Conservation (phyloP, 352 stramenopile species). For the Blastocystis sp. region DNA sequence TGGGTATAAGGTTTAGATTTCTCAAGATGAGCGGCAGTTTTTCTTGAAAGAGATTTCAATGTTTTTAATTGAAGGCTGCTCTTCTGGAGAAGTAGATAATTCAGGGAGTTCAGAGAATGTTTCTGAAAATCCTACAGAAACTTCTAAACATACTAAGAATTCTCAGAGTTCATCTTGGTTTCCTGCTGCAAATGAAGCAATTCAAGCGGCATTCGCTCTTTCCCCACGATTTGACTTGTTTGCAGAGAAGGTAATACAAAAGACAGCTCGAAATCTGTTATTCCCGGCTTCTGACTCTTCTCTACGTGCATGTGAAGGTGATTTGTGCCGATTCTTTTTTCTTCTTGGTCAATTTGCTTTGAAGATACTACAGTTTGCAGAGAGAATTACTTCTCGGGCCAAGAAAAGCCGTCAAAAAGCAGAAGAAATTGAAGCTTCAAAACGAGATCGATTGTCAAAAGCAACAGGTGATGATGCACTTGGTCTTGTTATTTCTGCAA, state of each 20-base stretch:
- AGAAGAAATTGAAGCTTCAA: slow-evolving; percentile 65
- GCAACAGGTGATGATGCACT: slow-evolving; percentile 23
- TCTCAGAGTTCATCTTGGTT: neutral
- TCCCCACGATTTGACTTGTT: slow-evolving; percentile 33
- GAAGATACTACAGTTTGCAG: slow-evolving; percentile 84
- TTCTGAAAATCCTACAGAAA: too few species aligned
- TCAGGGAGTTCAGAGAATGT: too few species aligned
- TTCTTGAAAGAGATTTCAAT: neutral
- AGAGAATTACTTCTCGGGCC: slow-evolving; percentile 76
- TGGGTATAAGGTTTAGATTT: neutral
- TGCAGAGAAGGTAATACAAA: neutral
- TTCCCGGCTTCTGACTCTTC: neutral
- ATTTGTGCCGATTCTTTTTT: slow-evolving; percentile 86
- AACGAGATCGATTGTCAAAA: slow-evolving; percentile 9
- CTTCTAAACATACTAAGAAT: too few species aligned
- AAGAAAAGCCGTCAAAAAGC: slow-evolving; percentile 67
- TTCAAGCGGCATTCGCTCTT: slow-evolving; percentile 19
- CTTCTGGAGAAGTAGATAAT: too few species aligned
- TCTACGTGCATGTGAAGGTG: neutral
- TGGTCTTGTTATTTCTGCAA: slow-evolving; percentile 40
- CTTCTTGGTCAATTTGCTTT: slow-evolving; percentile 87
- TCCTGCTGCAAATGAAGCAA: neutral
- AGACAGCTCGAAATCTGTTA: neutral
- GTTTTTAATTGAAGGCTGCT: neutral
- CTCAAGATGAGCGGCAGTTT: neutral